Conservation (phyloP, 2,329 filamentous ascomycete species). For the Tolypocladium ophioglossoides region DNA sequence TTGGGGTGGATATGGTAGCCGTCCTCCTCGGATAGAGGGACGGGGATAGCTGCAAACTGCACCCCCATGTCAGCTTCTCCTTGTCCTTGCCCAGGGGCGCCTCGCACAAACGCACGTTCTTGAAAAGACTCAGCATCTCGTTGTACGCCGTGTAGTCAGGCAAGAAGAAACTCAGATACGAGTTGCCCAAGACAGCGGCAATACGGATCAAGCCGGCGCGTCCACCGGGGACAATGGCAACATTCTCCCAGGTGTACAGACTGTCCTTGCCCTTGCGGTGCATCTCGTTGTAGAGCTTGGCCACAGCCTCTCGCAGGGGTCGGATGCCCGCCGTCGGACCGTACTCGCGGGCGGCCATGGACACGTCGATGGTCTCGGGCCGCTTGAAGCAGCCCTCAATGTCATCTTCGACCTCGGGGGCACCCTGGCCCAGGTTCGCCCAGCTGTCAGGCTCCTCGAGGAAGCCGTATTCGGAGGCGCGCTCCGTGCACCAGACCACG, state of each 20-base stretch:
- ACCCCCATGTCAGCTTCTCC: background rate
- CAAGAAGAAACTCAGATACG: constrained; percentile 89
- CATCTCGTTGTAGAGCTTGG: constrained; percentile 84
- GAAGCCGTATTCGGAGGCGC: constrained; percentile 82
- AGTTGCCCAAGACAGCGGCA: constrained; percentile 84
- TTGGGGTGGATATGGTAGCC: constrained; percentile 89
- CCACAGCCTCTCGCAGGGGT: constrained; percentile 78
- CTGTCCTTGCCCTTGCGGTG: constrained; percentile 80
- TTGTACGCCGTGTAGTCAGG: constrained; percentile 96
- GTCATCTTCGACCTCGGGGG: constrained; percentile 87
- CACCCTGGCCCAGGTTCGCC: constrained; percentile 92
- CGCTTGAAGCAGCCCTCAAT: constrained; percentile 83
- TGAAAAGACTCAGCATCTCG: constrained; percentile 92
- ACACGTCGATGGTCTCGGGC: constrained; percentile 68
- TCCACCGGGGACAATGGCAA: constrained; percentile 89
- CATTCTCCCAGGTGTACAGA: constrained; percentile 95
- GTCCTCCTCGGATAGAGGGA: constrained; percentile 74
- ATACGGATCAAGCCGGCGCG: constrained; percentile 90
- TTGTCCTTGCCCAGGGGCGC: background rate
- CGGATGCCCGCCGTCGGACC: constrained; percentile 91
- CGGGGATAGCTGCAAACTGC: constrained; percentile 76
- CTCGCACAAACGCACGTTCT: constrained; percentile 48
- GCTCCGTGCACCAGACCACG: constrained; percentile 87
- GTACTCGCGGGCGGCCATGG: constrained; percentile 74
- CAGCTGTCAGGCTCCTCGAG: constrained; percentile 69